Percentiles rank a stretch among this genome's conserved stretches.
Evolutionary conservation across 768 basidiomycete genomes (phyloP).

Genomic region (Suillus placidus): DNA sequence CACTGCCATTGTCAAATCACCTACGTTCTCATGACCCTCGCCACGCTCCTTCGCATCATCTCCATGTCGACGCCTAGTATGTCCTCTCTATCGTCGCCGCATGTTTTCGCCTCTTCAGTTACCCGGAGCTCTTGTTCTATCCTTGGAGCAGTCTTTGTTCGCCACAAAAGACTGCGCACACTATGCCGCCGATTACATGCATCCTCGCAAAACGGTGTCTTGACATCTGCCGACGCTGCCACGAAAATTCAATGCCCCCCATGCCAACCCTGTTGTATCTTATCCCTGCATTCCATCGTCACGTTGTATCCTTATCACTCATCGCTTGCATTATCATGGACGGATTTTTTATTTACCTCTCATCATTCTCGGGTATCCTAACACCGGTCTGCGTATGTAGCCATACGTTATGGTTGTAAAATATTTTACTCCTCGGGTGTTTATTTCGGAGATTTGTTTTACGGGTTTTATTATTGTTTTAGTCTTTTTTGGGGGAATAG

Average conservation of each 20-base stretch:
- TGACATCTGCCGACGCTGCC: constrained; percentile 19
- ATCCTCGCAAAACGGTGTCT: not conserved
- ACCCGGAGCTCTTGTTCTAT: not conserved
- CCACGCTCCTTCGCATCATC: not conserved
- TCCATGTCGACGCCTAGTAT: constrained; percentile 1
- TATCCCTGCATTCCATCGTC: constrained; percentile 24
- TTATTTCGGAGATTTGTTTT: constrained; percentile 13
- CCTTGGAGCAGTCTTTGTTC: constrained; percentile 1
- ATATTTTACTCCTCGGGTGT: constrained; percentile 28
- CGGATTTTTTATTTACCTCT: constrained; percentile 13
- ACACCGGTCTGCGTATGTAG: constrained; percentile 32
- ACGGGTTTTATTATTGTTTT: constrained; percentile 9
- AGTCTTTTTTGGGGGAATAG: constrained; percentile 5
- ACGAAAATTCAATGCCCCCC: constrained; percentile 31
- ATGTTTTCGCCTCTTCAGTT: not conserved
- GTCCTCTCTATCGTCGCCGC: not conserved
- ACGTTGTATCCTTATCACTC: constrained; percentile 41
- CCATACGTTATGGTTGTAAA: constrained; percentile 42
- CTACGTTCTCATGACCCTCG: not conserved
- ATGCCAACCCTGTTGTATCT: constrained; percentile 29
- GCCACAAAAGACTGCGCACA: constrained; percentile 5
- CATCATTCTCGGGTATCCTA: constrained; percentile 21
- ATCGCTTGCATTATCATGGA: constrained; percentile 23
- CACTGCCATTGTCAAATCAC: not conserved
- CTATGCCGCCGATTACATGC: not conserved